Base-by-base conservation (phyloP, 306 rosid genomes). In the Fagus crenata region DNA sequence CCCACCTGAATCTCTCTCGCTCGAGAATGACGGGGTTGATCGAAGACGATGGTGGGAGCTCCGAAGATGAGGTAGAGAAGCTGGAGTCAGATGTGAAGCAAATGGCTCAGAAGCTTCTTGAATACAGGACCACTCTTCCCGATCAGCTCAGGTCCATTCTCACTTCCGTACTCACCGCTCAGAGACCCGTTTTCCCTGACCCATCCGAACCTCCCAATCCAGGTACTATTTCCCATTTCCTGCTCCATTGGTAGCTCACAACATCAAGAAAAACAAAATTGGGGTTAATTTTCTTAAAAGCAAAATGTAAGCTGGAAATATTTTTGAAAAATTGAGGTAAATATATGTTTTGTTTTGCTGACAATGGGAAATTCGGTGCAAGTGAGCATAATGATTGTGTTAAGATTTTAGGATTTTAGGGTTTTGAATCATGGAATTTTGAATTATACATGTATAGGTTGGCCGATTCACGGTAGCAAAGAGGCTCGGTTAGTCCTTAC, bases 21-120 rank as follows among this genome's bases (percentile, higher is more conserved):
- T 15, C 72, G 22, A 53, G 37, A 12, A 8, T 22, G 28, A 22
- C 28, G 28, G 28, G 28, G 28, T 22, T 22, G 28, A 22, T 22
- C 28, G 28, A 6, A 7, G 78, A 77, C 70, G 78, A 77, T 32
- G 58, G 53, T 80, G 80, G 72, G 51, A 22, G 79, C 53, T 77
- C 87, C 69, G 83, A 81, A 75, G 43, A 39, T 77, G 65, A 51
- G 18, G 67, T 49, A 73, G 28, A 22, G 75, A 73, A 33, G 51
- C 74, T 93, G 80, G 96, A 90, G 79, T 63, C 71, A 33, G 90
- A 92, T 43, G 85, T 92, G 17, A 71, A 81, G 42, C 82, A 80
- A 81, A 86, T 89, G 90, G 87, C 96, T 17, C 82, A 87, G 8
- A 90, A 80, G 85, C 80, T 95, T 82, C 81, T 79, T 8, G 88